Base-by-base conservation (phyloP, 2,329 filamentous ascomycete genomes). In the Fusarium gaditjirri region DNA sequence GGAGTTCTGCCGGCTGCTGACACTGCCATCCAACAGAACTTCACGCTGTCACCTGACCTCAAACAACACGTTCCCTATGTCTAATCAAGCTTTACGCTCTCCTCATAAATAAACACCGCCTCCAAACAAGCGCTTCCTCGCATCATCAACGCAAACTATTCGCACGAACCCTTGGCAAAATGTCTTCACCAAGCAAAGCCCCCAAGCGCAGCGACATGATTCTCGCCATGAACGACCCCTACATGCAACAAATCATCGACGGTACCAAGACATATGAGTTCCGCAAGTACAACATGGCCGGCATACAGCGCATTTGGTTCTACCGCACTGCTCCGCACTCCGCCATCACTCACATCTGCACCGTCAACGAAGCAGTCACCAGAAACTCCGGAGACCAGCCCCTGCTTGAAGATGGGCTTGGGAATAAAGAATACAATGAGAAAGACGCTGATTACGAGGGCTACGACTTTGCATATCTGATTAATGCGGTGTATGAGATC, bases 391-490 rank as follows among this genome's bases (percentile, higher is more conserved):
- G 47, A 0, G 67, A 77, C 36, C 29, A 31, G 11, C 70, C 65
- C 0, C 55, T 78, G 0, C 54, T 52, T 2, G 72, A 76, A 58
- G 54, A 73, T 27, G 76, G 77, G 0, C 49, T 78, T 0, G 76
- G 77, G 1, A 80, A 80, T 39, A 57, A 59, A 2, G 77, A 79
- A 6, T 80, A 73, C 62, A 80, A 79, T 23, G 52, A 53, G 8
- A 56, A 61, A 1, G 56, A 77, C 17, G 11, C 55, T 1, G 77
- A 77, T 39, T 80, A 76, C 64, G 61, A 77, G 2, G 75, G 74
- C 6, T 79, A 77, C 19, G 71, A 80, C 29, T 80, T 65, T 7
- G 78, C 78, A 3, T 80, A 79, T 61, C 61, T 70, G 12, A 73
- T 80, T 5, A 59, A 65, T 0, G 71, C 68, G 0, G 76, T 77